phyloP scores from a whole-genome alignment of 169 alveolate genomes.

The Fabrea salina region DNA sequence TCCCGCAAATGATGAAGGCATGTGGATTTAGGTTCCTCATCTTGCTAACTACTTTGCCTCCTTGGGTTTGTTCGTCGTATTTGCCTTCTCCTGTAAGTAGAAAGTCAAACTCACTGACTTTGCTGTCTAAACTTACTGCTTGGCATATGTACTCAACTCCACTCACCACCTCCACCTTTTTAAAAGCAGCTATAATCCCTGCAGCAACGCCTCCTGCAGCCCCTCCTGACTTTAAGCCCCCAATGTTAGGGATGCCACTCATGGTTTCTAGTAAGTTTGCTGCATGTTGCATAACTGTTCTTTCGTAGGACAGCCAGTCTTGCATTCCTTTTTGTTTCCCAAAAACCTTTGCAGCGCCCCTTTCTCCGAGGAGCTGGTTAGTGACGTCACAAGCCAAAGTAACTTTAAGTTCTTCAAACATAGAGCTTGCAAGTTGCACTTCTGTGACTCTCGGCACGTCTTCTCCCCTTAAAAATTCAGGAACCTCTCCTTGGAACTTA shows the following conservation, averaged over 20 bases:
- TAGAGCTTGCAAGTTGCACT: background rate
- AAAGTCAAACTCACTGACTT: background rate
- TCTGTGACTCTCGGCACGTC: background rate
- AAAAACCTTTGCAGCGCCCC: slow-evolving; percentile 12
- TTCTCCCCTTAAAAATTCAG: background rate
- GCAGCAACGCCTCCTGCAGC: slow-evolving; percentile 38
- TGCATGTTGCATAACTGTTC: background rate
- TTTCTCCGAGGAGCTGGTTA: slow-evolving; percentile 5
- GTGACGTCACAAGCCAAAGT: slow-evolving; percentile 33
- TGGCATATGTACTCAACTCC: slow-evolving; percentile 10
- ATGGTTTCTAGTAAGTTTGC: background rate
- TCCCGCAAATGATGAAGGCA: slow-evolving; percentile 18
- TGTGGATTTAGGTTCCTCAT: background rate
- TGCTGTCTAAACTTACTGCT: background rate
- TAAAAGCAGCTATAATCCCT: background rate
- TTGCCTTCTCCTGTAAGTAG: slow-evolving; percentile 36
- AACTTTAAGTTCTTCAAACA: background rate
- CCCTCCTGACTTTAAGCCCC: background rate
- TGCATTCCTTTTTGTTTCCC: slow-evolving; percentile 32
- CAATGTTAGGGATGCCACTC: background rate
- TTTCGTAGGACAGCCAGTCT: background rate
- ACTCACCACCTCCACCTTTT: background rate
- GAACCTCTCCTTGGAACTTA: background rate
- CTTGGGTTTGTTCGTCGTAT: slow-evolving; percentile 26
- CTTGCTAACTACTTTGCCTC: slow-evolving; percentile 23